Base-by-base conservation (phyloP, 345 rosid species). In the Odontarrhena argentea region DNA sequence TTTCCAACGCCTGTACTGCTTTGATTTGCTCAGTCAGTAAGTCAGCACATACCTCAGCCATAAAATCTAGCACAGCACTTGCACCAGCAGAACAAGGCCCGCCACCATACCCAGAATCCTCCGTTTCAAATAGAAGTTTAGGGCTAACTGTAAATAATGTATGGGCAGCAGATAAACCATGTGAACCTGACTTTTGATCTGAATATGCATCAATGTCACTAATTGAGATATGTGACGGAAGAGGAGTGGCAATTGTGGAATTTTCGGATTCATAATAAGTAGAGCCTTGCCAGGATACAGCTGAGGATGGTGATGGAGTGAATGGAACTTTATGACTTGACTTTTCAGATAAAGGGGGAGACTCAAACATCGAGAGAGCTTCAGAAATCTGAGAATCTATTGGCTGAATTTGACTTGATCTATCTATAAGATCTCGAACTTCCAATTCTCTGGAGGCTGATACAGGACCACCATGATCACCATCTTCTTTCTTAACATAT, bases 11-110 rank as follows among this genome's bases (percentile, higher is more conserved):
- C 69, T 74, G 91, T 56, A 92, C 81, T 42, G 93, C 90, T 84
- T 83, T 92, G 57, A 84, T 74, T 81, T 89, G 98, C 83, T 92
- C 98, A 40, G 91, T 86, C 81, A 82, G 26, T 52, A 86, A 68
- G 77, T 86, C 96, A 70, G 98, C 88, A 64, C 85, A 85, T 77
- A 89, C 91, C 79, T 92, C 98, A 28, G 93, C 98, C 78, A 89
- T 74, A 71, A 92, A 92, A 84, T 92, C 96, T 73, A 92, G 74
- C 70, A 86, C 75, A 49, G 96, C 96, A 75, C 91, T 86, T 48
- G 96, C 96, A 63, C 89, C 98, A 47, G 96, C 96, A 75, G 93
- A 89, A 78, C 93, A 92, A 43, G 96, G 93, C 71, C 98, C 98
- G 25, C 98, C 96, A 46, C 96, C 98, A 61, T 86, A 92, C 49